Evolutionary conservation across 164 flowering plant genomes (phyloP), one percentile per base, ranked within the genome.

Genomic region (Macadamia tetraphylla): DNA sequence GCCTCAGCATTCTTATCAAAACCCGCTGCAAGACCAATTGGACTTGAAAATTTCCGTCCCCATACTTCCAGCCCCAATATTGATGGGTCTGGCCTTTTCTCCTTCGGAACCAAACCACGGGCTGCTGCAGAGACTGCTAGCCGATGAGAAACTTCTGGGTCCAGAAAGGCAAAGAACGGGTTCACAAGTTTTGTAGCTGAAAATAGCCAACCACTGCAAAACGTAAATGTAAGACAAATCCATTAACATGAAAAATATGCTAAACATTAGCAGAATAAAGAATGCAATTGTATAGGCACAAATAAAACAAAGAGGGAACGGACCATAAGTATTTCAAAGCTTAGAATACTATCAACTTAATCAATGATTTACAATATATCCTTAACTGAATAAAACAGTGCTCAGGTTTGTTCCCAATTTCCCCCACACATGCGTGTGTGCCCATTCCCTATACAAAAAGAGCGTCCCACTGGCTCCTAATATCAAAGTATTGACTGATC

Each of bases 1-100:
- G 99, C 99, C 81, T 86, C 97, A n/a, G 99, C 99, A 86, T 95
- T 89, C 81, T 95, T 95, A 83, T 95, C 99, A 76, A 90, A 92
- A 43, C 98, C 99, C 76, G 99, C 99, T 79, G 98, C 82, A 74
- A 95, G 92, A 66, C 99, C 99, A 40, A 95, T 32, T n/a, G 99
- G 99, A 65, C 92, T 95, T 29, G 98, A 90, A 77, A 95, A 92
- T 74, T 88, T 90, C 69, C 88, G 84, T 51, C 96, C 98, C 99
- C 99, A 95, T 62, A 95, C 89, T 69, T 95, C 93, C 53, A 89
- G 78, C 30, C 86, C 90, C 70, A 95, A 77, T 63, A 81, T 83
- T 44, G 86, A 23, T 56, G 88, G 93, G 72, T 95, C 99, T 29
- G 88, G 96, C 70, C 99, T 83, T 73, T 95, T 92, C 79, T 95